A percentile compares a stretch with the other conserved stretches of the same genome.
phyloP scores from a whole-genome alignment of 352 stramenopile genomes.

The Globisporangium cylindrosporum region DNA sequence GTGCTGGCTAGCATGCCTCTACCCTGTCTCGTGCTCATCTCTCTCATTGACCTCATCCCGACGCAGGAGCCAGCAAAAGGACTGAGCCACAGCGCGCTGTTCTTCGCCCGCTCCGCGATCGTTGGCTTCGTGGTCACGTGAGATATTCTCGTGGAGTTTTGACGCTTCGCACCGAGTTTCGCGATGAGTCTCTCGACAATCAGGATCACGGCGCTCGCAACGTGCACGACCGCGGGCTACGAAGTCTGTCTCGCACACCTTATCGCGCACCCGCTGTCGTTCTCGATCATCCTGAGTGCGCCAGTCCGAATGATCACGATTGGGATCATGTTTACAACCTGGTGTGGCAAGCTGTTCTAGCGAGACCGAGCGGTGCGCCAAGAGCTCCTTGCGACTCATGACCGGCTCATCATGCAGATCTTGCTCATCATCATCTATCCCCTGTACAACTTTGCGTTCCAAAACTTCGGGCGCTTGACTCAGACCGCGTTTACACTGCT shows the following conservation, averaged over 20 bases:
- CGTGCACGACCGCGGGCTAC: constrained; percentile 6
- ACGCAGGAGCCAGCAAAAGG: constrained; percentile 18
- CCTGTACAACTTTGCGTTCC: constrained; percentile 23
- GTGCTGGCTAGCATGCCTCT: constrained; percentile 9
- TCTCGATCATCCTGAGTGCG: constrained; percentile 21
- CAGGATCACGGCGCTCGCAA: constrained; percentile 11
- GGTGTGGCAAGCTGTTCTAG: background rate
- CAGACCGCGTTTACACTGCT: constrained; percentile 21
- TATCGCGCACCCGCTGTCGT: constrained; percentile 29
- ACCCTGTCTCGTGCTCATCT: constrained; percentile 11
- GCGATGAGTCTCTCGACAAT: constrained; percentile 10
- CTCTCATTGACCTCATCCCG: constrained; percentile 20
- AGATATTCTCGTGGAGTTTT: constrained; percentile 22
- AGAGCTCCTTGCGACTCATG: constrained; percentile 12
- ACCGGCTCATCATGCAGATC: constrained; percentile 4
- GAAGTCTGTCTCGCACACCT: constrained; percentile 11
- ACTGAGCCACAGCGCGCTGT: constrained; percentile 15
- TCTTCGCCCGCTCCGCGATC: constrained; percentile 23
- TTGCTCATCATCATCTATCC: constrained; percentile 24
- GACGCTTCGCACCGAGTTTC: constrained; percentile 15
- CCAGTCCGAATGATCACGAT: background rate
- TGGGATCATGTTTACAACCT: background rate
- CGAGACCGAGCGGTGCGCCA: background rate
- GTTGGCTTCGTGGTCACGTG: constrained; percentile 17
- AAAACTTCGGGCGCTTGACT: background rate